phyloP scores from a whole-genome alignment of 106 monocot genomes.

The Cymbidium sinense region DNA sequence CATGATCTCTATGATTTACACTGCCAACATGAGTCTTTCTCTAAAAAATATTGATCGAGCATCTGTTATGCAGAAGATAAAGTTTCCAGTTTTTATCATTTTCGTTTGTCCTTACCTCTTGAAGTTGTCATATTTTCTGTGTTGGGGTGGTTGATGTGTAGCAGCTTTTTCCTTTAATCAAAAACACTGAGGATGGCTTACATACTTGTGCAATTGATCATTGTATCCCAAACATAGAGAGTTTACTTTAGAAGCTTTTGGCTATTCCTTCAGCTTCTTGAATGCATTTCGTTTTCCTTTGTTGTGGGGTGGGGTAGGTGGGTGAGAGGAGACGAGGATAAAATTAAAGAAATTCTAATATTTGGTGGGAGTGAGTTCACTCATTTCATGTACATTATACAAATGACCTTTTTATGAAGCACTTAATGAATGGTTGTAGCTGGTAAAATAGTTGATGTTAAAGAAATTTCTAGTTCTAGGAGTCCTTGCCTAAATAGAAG shows the following conservation, averaged over 20 bases:
- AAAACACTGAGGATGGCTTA: neutral
- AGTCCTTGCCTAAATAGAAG: too few relatives aligned
- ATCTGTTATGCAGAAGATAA: neutral
- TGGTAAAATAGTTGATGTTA: too few relatives aligned
- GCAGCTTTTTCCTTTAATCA: neutral
- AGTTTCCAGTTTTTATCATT: neutral
- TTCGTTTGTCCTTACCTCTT: neutral
- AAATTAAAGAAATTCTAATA: neutral
- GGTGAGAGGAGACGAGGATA: neutral
- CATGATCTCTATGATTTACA: neutral
- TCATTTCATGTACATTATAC: neutral
- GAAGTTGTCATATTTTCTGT: neutral
- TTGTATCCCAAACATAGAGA: neutral
- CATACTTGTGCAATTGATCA: neutral
- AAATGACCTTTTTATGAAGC: neutral
- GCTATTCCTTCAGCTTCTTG: neutral
- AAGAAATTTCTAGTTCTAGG: too few relatives aligned
- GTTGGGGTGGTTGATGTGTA: neutral
- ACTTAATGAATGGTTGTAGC: neutral
- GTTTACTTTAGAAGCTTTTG: neutral
- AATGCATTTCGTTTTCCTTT: neutral
- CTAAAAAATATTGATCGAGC: neutral
- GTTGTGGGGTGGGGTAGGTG: neutral
- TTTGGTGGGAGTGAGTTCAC: neutral
- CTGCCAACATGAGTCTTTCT: neutral